Evolutionary conservation across 495 filamentous ascomycete species (phyloP), one percentile per base, ranked within the genome.

Genomic region (Pseudomonodictys pantanalensis): DNA sequence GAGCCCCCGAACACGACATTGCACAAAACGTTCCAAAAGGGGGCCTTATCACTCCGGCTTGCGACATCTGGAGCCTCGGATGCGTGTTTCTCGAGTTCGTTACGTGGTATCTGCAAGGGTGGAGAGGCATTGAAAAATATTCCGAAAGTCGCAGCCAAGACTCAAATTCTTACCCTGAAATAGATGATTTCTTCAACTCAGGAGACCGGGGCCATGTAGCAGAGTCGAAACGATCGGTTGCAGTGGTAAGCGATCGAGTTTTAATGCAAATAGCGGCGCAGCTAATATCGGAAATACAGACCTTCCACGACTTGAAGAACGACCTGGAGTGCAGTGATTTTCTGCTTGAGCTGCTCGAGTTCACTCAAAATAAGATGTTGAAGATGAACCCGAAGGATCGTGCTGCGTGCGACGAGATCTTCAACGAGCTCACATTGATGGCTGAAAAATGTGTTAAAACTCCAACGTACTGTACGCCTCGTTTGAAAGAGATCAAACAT

Each of bases 51-150:
- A 33, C 49, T 8, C 47, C 45, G 11, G 12, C 35, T 9, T 61
- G 55, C 28, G 58, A 61, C 43, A 46, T 61, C 29, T 61, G 58
- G 58, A 28, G 20, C 17, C 43, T 61, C 23, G 58, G 58, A 22
- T 61, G 58, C 39, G 50, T 61, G 15, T 23, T 54, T 23, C 22
- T 61, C 3, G 49, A 61, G 24, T 61, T 61, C 26, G 9, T 43
- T 18, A 35, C n/a, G 17, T 61, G 58, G 58, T 61, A 54, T 28
- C 32, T 55, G 1, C 20, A 15, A 5, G 58, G 58, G 7, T 55
- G 46, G 41, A 1, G 28, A 10, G 49, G 39, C 2, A 43, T 61
- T 12, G 49, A 61, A 1, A 20, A 47, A 1, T 61, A 54, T 23
- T 2, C 10, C 1, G 7, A 23, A 1, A 7, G 43, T 20, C 38